phyloP scores from a whole-genome alignment of 371 early-diverging fungal genomes.

The Cokeromyces recurvatus region DNA sequence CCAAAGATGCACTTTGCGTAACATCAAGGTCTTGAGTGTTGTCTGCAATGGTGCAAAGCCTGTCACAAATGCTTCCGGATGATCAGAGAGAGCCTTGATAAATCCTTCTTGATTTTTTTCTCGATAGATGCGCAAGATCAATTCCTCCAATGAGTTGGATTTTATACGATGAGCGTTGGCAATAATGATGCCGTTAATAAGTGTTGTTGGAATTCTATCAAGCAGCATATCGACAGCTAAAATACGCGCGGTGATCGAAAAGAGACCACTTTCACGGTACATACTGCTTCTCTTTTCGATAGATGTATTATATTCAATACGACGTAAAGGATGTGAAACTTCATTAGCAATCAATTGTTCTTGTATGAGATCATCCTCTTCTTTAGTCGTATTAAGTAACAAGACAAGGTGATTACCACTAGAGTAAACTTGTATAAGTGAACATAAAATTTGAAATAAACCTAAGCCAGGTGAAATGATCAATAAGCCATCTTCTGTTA shows the following conservation, averaged over 20 bases:
- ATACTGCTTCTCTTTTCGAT: slow-evolving; percentile 58
- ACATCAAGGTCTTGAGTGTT: slow-evolving; percentile 71
- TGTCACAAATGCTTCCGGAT: slow-evolving; percentile 68
- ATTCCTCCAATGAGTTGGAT: slow-evolving; percentile 81
- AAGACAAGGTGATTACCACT: slow-evolving; percentile 75
- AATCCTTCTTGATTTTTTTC: slow-evolving; percentile 82
- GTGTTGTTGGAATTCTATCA: slow-evolving; percentile 66
- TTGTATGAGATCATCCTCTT: slow-evolving; percentile 58
- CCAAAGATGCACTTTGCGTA: slow-evolving; percentile 86
- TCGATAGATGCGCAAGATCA: slow-evolving; percentile 79
- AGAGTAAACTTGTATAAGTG: slow-evolving; percentile 67
- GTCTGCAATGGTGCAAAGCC: slow-evolving; percentile 87
- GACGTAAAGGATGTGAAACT: slow-evolving; percentile 33
- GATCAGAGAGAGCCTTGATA: slow-evolving; percentile 93
- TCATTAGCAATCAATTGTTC: slow-evolving; percentile 52
- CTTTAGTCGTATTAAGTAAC: slow-evolving; percentile 69
- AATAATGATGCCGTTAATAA: slow-evolving; percentile 85
- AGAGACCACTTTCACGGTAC: slow-evolving; percentile 86
- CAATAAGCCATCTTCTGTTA: slow-evolving; percentile 78
- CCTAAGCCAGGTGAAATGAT: slow-evolving; percentile 82
- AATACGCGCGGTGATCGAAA: slow-evolving; percentile 86
- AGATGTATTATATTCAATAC: slow-evolving; percentile 64
- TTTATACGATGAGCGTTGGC: slow-evolving; percentile 82
- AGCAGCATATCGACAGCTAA: slow-evolving; percentile 94
- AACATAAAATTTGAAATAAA: slow-evolving; percentile 60